These are phyloP conservation scores for Xanthoconium stramineum DNA, from an alignment of 768 basidiomycete genomes.

Conservation along the genomic window DNA sequence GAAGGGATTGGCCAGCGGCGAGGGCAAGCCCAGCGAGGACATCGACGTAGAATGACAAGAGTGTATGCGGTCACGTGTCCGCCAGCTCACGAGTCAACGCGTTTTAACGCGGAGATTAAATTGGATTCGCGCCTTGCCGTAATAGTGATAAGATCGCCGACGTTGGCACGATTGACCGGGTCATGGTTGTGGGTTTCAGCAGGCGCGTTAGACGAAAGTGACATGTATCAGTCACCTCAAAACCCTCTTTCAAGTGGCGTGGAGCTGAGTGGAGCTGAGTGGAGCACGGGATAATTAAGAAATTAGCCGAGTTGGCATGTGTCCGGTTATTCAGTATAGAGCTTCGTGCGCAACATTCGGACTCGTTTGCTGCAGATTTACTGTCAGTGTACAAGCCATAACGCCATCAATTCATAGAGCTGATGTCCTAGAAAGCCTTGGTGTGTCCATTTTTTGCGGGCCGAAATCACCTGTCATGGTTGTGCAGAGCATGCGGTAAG, in stretches of 20 bases:
- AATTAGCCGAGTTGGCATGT: background rate
- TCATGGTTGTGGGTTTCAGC: too few species aligned
- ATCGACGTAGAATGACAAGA: constrained; percentile 28
- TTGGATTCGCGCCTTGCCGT: constrained; percentile 17
- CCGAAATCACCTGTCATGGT: too few species aligned
- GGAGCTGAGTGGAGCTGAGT: background rate
- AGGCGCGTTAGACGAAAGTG: background rate
- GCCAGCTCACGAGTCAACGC: constrained; percentile 26
- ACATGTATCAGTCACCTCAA: background rate
- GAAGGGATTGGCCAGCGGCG: constrained; percentile 17
- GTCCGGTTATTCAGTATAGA: background rate
- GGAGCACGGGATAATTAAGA: background rate
- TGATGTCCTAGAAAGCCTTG: too few species aligned
- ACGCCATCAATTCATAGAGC: too few species aligned
- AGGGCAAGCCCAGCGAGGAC: constrained; percentile 14
- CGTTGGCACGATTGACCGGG: too few species aligned
- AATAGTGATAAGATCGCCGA: background rate
- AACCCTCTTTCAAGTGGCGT: background rate
- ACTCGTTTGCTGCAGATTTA: too few species aligned
- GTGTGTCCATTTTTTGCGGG: too few species aligned
- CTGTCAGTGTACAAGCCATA: too few species aligned
- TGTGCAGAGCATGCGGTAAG: background rate
- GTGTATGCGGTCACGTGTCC: constrained; percentile 32
- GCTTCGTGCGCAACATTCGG: too few species aligned
- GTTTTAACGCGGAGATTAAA: constrained; percentile 34